These are phyloP conservation scores for Lepidium didymum DNA, from an alignment of 345 rosid genomes.

Conservation along the genomic window DNA sequence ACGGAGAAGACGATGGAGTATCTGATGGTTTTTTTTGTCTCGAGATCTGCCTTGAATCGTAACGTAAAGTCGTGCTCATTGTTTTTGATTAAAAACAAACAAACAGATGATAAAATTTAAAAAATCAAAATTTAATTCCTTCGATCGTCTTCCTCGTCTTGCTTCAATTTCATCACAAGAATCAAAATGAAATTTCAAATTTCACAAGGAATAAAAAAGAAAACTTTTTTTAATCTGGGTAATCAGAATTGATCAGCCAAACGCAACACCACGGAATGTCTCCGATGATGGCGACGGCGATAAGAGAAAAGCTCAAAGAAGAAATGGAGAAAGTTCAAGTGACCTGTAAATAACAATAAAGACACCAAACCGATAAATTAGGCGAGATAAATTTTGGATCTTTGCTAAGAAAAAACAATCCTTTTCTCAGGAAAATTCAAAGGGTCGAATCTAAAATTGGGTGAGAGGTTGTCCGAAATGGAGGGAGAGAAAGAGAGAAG, in stretches of 20 bases:
- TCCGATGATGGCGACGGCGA: conserved; percentile 16
- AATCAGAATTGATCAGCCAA: not conserved
- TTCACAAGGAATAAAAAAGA: not conserved
- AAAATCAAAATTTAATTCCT: not conserved
- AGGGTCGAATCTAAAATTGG: not conserved
- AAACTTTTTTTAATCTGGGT: not conserved
- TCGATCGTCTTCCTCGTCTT: conserved; percentile 8
- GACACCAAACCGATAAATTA: conserved; percentile 7
- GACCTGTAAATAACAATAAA: not conserved
- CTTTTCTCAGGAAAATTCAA: conserved; percentile 12
- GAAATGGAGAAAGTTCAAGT: not conserved
- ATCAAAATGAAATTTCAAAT: not conserved
- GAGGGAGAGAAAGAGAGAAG: conserved; percentile 10
- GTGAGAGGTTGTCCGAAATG: conserved; percentile 18
- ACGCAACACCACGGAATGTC: conserved; percentile 7
- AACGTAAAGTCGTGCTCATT: conserved; percentile 19
- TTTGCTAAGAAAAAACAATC: not conserved
- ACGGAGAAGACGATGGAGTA: conserved; percentile 27
- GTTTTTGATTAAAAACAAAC: not conserved
- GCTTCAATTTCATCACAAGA: not conserved
- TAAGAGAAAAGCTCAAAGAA: not conserved
- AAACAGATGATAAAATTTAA: not conserved
- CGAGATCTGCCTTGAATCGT: conserved; percentile 20
- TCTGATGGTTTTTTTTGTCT: conserved; percentile 16
- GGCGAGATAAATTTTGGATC: not conserved